Conservation (phyloP, 73 alveolate genomes). For the Paramecium pentaurelia region DNA sequence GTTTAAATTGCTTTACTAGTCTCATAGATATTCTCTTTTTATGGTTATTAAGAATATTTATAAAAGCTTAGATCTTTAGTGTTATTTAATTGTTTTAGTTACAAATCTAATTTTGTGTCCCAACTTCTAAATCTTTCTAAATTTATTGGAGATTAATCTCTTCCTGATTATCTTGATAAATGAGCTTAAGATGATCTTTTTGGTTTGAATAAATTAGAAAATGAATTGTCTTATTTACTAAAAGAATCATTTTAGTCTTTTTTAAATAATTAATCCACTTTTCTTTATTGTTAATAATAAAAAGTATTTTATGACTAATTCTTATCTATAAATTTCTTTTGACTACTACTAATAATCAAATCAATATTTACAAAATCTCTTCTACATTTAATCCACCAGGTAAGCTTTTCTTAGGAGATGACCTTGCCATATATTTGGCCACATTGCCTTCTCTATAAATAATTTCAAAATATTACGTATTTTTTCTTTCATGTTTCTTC, state of each 20-base stretch:
- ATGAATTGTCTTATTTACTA: not conserved
- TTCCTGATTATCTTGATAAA: not conserved
- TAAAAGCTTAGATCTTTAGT: not conserved
- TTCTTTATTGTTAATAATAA: constrained; percentile 7
- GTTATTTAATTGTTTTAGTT: not conserved
- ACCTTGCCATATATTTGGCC: not conserved
- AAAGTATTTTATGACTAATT: not conserved
- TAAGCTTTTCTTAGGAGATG: constrained; percentile 4
- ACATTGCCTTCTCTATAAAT: not conserved
- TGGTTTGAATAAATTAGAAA: not conserved
- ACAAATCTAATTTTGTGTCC: constrained; percentile 13
- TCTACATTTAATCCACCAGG: constrained; percentile 19
- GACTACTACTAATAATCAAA: not conserved
- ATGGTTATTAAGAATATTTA: not conserved
- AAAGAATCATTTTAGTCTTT: not conserved
- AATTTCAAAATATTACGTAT: not conserved
- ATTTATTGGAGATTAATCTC: constrained; percentile 7
- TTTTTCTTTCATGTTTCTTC: constrained; percentile 12
- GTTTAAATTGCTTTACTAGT: not conserved
- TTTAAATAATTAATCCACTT: not conserved
- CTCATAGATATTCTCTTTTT: not conserved
- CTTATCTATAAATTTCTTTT: not conserved
- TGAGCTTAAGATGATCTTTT: not conserved
- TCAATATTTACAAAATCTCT: not conserved
- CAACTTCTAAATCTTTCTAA: constrained; percentile 42